Evolutionary conservation across 2,329 filamentous ascomycete species (phyloP), one percentile per base, ranked within the genome.

Genomic region (Hypocreales sp.): DNA sequence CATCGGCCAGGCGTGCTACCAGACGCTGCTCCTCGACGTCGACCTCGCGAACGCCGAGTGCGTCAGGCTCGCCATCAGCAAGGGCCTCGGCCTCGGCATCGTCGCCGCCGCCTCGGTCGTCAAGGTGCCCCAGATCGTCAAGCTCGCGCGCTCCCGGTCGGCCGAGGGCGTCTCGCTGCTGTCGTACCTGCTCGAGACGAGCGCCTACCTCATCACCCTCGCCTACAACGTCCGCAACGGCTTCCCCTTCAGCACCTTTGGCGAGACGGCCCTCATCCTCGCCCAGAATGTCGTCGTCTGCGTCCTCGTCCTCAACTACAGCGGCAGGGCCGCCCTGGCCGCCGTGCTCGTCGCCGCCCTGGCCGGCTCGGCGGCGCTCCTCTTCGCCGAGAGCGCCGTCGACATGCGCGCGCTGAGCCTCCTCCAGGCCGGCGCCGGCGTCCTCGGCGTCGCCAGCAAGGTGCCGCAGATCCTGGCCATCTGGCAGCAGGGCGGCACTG

Each of bases 61-160:
- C 63, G 59, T 93, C 43, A 90, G 90, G 49, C 73, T 94, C 27
- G 86, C 75, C 40, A 69, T 95, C 47, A 92, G 81, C 46, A 98
- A 98, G 60, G 83, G 68, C 4, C 74, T 98, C 11, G 87, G 90
- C 31, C 77, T 95, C 41, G 90, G 76, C 50, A 98, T 98, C 56
- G 84, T 98, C 47, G 78, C 69, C 40, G 83, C 84, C 28, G 86
- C 80, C 16, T 76, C 81, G 29, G 73, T 95, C 42, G 86, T 98
- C 61, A 98, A 98, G 61, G 74, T 98, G 15, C 90, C 90, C 0
- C 90, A 98, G 62, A 87, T 98, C 48, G 55, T 94, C 52, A 98
- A 98, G 63, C 74, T 98, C 27, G 56, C 90, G 45, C 65, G 66
- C 46, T 84, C 82, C 25, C 70, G 74, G 44, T 93, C 83, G 26